Evolutionary conservation across 441 rosid species (phyloP), one percentile per base, ranked within the genome.

Genomic region (Pelargonium myrrhifolium): DNA sequence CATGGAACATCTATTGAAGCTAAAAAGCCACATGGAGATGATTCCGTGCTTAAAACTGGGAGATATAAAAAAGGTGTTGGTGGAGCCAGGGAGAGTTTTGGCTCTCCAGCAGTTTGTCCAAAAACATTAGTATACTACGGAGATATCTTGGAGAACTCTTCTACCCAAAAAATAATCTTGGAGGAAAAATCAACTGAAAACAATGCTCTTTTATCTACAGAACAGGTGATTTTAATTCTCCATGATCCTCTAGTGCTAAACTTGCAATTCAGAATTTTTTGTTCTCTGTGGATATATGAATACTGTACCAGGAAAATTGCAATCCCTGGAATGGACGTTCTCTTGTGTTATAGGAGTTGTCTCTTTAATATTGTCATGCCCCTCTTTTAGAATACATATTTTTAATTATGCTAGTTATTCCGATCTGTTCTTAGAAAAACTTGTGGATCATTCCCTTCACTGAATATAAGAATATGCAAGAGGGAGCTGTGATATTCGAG

Each of bases 171-270:
- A 17, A 53, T 6, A n/a, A 53, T 53, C 22, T 53, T 53, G 59
- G 59, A 53, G 59, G 24, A 53, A 75, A 65, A 58, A 65, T 74
- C 71, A 51, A 72, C 42, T 71, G 68, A 45, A 72, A 67, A 62
- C 51, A 76, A 72, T 72, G 85, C 63, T 76, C 70, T 62, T 75
- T 64, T 62, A 66, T 70, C 79, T 31, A 68, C 77, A 68, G 74
- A 73, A 71, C 79, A 79, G 96, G 98, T 92, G 9, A 22, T 62
- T 68, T 68, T 73, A 42, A 40, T 37, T 22, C 65, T 20, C n/a
- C 11, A 47, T 22, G 43, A 68, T 55, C 61, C 40, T 66, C 49
- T 40, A 51, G 47, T 6, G 31, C 47, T 24, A 6, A 1, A 9
- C 39, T 62, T 66, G 26, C 62, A 22, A 18, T 40, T n/a, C 53